Evolutionary conservation across 495 filamentous ascomycete genomes (phyloP).

Genomic region (Talaromyces borbonicus): DNA sequence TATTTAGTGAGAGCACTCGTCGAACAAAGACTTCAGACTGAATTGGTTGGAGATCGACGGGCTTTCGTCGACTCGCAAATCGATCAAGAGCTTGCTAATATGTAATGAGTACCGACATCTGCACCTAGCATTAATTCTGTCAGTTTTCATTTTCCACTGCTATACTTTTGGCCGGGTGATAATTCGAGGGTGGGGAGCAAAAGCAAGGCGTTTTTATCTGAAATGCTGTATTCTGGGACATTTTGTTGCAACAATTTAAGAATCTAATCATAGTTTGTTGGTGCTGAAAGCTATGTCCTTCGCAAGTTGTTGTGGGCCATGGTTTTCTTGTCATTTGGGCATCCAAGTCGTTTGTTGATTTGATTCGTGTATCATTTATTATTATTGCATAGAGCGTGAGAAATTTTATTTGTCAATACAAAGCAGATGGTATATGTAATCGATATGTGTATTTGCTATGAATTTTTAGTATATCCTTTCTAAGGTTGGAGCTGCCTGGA

Average conservation of each 20-base stretch:
- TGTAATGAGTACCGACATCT: slow-evolving; percentile 42
- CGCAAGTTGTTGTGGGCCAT: background rate
- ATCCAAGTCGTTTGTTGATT: background rate
- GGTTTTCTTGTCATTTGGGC: background rate
- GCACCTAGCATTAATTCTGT: slow-evolving; percentile 4
- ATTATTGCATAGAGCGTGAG: background rate
- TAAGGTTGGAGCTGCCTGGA: too few relatives aligned
- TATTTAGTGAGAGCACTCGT: slow-evolving; percentile 65
- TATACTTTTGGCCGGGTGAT: slow-evolving; percentile 13
- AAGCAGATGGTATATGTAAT: too few relatives aligned
- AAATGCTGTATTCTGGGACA: slow-evolving; percentile 14
- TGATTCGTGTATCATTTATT: slow-evolving; percentile 1
- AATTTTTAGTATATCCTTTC: too few relatives aligned
- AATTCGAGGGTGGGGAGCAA: slow-evolving; percentile 1
- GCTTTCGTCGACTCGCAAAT: slow-evolving; percentile 84
- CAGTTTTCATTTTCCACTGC: slow-evolving; percentile 8
- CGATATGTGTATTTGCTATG: too few relatives aligned
- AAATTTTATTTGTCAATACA: background rate
- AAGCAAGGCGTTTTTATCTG: slow-evolving; percentile 6
- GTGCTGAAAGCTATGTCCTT: background rate
- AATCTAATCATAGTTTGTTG: slow-evolving; percentile 4
- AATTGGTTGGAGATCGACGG: slow-evolving; percentile 70
- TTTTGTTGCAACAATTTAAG: background rate
- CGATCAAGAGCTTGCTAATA: slow-evolving; percentile 86
- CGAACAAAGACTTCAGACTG: slow-evolving; percentile 84